Conservation (phyloP, 345 rosid genomes). For the Viola odorata region DNA sequence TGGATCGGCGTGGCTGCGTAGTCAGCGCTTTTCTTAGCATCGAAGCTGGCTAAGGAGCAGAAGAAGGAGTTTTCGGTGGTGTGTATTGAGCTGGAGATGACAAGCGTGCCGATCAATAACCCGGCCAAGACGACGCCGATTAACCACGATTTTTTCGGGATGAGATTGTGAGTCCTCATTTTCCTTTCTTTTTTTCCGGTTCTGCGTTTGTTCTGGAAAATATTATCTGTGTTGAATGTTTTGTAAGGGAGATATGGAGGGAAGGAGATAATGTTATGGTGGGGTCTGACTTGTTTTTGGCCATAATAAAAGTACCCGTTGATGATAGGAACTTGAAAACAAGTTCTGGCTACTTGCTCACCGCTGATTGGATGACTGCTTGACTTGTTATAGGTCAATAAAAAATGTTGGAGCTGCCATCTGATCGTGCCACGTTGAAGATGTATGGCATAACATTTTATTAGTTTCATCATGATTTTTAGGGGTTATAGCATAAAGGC, state of each 20-base stretch:
- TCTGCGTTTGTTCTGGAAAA: not conserved
- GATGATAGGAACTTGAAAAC: too few relatives aligned
- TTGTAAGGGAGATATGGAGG: not conserved
- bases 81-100: slow-evolving; percentile 37
- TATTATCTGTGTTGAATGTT: too few relatives aligned
- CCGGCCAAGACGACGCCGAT: slow-evolving; percentile 30
- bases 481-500: too few relatives aligned
- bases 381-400: too few relatives aligned
- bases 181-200: not conserved
- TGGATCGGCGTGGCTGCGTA: slow-evolving; percentile 31
- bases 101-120: slow-evolving; percentile 35
- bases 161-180: slow-evolving; percentile 15
- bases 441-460: too few relatives aligned
- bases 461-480: too few relatives aligned
- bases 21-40: slow-evolving; percentile 4
- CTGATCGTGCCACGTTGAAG: too few relatives aligned
- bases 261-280: not conserved
- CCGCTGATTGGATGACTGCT: too few relatives aligned
- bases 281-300: too few relatives aligned
- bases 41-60: slow-evolving; percentile 36
- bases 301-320: too few relatives aligned
- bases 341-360: too few relatives aligned
- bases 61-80: slow-evolving; percentile 31
- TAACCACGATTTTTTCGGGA: slow-evolving; percentile 35
- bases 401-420: too few relatives aligned